Evolutionary conservation across 345 rosid species (phyloP), one percentile per base, ranked within the genome.

Genomic region (Salix udensis): DNA sequence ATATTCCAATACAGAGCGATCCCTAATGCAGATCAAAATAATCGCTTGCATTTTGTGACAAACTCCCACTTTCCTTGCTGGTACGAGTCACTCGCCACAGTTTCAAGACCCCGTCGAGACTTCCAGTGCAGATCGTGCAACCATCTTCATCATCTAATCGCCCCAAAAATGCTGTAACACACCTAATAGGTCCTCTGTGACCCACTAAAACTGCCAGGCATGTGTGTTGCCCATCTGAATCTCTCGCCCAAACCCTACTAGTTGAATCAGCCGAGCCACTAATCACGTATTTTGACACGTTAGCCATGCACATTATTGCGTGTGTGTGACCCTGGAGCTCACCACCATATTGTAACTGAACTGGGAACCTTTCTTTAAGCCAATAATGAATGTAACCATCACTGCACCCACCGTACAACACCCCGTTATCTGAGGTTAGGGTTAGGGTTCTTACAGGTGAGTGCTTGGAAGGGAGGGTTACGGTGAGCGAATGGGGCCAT

Each of bases 21-120:
- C 40, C 46, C n/a, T 66, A 67, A 34, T 85, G 72, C 39, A 83
- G 75, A 18, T 78, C 83, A 74, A 83, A 83, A 39, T 76, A 81
- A 48, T 81, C 78, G 37, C 37, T n/a, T 16, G 74, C 74, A 65
- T 18, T 77, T 46, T 72, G 65, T 0, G 36, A 61, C 19, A 64
- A 72, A 31, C 40, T 39, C 30, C 77, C 82, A 39, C 77, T 71
- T 5, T 78, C 72, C 30, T 31, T 74, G 40, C 69, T 81, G 3
- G 37, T 36, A 1, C 65, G 79, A 2, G 71, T 75, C 42, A 83
- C 87, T 0, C 86, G 80, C 90, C 88, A 89, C 36, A 84, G 61
- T 79, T 89, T 89, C 14, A 87, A 76, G 28, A 82, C 92, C 12
- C 89, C 88, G 39, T 89, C 92, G 31, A 89, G 89, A 69, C 92